Conservation (phyloP, 257 asterid species). For the Thymus mandschuricus region DNA sequence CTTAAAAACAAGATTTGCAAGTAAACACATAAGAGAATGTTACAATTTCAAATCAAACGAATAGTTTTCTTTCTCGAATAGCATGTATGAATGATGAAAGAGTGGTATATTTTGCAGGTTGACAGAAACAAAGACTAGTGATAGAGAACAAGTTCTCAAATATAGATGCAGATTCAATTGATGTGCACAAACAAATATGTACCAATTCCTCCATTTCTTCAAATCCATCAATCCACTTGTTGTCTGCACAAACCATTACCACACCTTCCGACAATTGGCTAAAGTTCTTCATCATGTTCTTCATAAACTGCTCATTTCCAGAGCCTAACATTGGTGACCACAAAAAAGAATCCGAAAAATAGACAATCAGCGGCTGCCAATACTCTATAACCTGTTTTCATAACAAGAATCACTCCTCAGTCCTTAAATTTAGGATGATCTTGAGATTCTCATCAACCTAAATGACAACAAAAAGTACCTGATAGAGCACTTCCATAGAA, state of each 20-base stretch:
- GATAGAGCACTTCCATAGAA: conserved; percentile 70
- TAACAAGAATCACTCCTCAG: too few relatives aligned
- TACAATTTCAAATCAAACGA: too few relatives aligned
- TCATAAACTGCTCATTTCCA: neutral
- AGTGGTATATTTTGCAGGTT: too few relatives aligned
- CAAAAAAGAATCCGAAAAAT: conserved; percentile 65
- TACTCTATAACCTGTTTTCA: conserved; percentile 41
- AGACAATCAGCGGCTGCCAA: conserved; percentile 68
- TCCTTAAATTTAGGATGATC: too few relatives aligned
- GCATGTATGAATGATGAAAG: too few relatives aligned
- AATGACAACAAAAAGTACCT: conserved; percentile 37
- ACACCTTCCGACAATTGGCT: neutral
- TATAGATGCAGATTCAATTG: too few relatives aligned
- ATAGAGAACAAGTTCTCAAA: too few relatives aligned
- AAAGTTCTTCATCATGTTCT: conserved; percentile 16
- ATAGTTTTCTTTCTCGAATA: too few relatives aligned
- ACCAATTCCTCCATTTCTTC: neutral
- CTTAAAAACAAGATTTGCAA: neutral
- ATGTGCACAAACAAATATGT: neutral
- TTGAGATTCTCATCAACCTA: too few relatives aligned
- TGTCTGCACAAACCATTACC: neutral
- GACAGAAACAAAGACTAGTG: too few relatives aligned
- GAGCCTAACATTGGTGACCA: conserved; percentile 54
- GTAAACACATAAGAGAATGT: too few relatives aligned
- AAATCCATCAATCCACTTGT: neutral